A percentile compares a stretch with the other conserved stretches of the same genome.
Evolutionary conservation across 2,329 filamentous ascomycete species (phyloP).

Genomic region (Thelonectria blattea): DNA sequence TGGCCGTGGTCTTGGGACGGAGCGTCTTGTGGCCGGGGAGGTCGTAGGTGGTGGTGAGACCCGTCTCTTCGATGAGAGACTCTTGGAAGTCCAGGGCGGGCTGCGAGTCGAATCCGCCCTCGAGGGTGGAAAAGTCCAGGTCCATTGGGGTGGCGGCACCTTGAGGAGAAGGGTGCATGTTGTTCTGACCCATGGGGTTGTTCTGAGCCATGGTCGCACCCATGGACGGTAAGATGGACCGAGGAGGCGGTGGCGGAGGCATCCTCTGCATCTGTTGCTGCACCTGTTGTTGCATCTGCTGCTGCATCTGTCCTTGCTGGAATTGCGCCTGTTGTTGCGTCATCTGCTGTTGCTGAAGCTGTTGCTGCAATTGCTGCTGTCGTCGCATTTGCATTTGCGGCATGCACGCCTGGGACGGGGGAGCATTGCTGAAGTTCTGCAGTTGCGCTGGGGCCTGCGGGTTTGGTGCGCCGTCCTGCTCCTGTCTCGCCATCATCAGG

Average conservation of each 20-base stretch:
- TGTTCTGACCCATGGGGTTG: no score
- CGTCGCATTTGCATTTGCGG: background rate
- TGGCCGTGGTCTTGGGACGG: conserved; percentile 54
- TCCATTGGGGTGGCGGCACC: background rate
- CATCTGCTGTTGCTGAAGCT: conserved; percentile 11
- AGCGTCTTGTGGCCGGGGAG: conserved; percentile 64
- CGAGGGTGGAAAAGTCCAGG: conserved; percentile 28
- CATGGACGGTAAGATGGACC: no score
- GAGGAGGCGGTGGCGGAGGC: background rate
- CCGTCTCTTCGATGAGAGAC: conserved; percentile 62
- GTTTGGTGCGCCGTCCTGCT: conserved; percentile 52
- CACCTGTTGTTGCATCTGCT: background rate
- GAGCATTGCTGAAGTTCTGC: no score
- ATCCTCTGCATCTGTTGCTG: conserved; percentile 14
- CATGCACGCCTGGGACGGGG: conserved; percentile 21
- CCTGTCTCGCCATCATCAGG: conserved; percentile 80
- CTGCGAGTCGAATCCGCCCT: conserved; percentile 37
- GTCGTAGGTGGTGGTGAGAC: conserved; percentile 66
- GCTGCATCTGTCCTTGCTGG: conserved; percentile 12
- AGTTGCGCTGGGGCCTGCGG: background rate
- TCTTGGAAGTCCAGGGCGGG: conserved; percentile 48
- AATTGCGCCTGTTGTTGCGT: background rate
- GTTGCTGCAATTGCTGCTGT: conserved; percentile 1
- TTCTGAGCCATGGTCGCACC: background rate
- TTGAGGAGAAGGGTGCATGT: background rate